Evolutionary conservation across 306 rosid genomes (phyloP).

Genomic region (Prunus campanulata): DNA sequence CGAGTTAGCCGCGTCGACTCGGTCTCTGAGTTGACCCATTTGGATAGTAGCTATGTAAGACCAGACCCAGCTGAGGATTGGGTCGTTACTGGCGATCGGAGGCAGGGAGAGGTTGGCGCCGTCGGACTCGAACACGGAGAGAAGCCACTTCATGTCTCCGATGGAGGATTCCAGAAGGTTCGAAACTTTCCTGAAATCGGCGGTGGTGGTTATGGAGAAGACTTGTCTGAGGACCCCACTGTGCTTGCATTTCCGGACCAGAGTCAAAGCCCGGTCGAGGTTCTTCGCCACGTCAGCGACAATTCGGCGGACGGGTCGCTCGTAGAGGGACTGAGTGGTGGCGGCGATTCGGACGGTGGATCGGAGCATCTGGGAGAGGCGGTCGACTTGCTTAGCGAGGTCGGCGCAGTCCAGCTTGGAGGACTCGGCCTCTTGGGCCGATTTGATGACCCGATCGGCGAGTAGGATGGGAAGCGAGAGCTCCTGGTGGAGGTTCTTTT

Average conservation of each 20-base stretch:
- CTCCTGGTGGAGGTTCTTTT: conserved; percentile 52
- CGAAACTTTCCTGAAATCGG: conserved; percentile 60
- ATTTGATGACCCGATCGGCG: conserved; percentile 60
- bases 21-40: conserved; percentile 66
- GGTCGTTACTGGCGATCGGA: conserved; percentile 77
- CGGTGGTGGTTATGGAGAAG: conserved; percentile 60
- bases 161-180: conserved; percentile 62
- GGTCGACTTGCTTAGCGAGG: conserved; percentile 54
- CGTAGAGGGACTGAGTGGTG: conserved; percentile 56
- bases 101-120: conserved; percentile 57
- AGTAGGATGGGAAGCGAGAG: conserved; percentile 56
- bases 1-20: conserved; percentile 59
- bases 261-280: conserved; percentile 55
- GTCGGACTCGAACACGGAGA: conserved; percentile 57
- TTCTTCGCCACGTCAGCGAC: conserved; percentile 53
- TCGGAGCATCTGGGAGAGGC: conserved; percentile 60
- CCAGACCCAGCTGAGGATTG: conserved; percentile 88
- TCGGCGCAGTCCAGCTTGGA: conserved; percentile 55
- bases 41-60: conserved; percentile 57
- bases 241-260: conserved; percentile 61
- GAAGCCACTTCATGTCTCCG: conserved; percentile 76
- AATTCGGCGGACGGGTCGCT: conserved; percentile 69
- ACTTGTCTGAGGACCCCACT: conserved; percentile 71
- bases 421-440: conserved; percentile 68
- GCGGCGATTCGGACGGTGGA: conserved; percentile 48